phyloP scores from a whole-genome alignment of 768 basidiomycete species.

The Pulveroboletus frians region DNA sequence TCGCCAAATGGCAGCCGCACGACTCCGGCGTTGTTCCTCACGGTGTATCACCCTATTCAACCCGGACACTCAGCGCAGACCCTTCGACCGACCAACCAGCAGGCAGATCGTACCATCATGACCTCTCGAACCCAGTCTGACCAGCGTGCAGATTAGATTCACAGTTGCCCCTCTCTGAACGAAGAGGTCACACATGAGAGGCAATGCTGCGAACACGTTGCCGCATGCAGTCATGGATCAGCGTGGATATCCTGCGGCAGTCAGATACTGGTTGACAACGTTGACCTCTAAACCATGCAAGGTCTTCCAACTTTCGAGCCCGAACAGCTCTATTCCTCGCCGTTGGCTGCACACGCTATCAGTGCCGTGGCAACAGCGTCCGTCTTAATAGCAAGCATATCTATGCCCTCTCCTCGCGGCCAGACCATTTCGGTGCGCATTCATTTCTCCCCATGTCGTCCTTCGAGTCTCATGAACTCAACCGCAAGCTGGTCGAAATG shows the following conservation, averaged over 20 bases:
- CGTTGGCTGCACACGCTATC: slow-evolving; percentile 26
- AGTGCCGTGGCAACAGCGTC: slow-evolving; percentile 31
- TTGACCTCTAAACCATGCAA: slow-evolving; percentile 29
- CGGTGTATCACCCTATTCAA: too few relatives aligned
- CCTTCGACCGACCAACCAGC: neutral
- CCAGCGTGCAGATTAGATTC: neutral
- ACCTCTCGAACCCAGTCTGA: neutral
- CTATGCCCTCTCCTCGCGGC: slow-evolving; percentile 23
- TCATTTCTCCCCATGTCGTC: slow-evolving; percentile 11
- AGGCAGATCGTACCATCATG: neutral
- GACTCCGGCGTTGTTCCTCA: too few relatives aligned
- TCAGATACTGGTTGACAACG: slow-evolving; percentile 20
- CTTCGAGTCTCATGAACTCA: slow-evolving; percentile 7
- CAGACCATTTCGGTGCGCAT: slow-evolving; percentile 29
- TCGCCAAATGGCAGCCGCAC: too few relatives aligned
- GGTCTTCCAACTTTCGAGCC: slow-evolving; percentile 28
- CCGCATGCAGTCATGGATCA: slow-evolving; percentile 16
- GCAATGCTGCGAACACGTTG: slow-evolving; percentile 33
- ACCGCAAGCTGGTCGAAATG: slow-evolving; percentile 34
- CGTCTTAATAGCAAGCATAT: slow-evolving; percentile 27
- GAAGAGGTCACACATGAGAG: slow-evolving; percentile 6
- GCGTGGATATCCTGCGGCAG: slow-evolving; percentile 21
- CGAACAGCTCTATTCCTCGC: slow-evolving; percentile 23
- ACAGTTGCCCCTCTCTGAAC: slow-evolving; percentile 2
- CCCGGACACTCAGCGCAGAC: too few relatives aligned